phyloP scores from a whole-genome alignment of 2,329 filamentous ascomycete genomes.

The Alternaria conjuncta region DNA sequence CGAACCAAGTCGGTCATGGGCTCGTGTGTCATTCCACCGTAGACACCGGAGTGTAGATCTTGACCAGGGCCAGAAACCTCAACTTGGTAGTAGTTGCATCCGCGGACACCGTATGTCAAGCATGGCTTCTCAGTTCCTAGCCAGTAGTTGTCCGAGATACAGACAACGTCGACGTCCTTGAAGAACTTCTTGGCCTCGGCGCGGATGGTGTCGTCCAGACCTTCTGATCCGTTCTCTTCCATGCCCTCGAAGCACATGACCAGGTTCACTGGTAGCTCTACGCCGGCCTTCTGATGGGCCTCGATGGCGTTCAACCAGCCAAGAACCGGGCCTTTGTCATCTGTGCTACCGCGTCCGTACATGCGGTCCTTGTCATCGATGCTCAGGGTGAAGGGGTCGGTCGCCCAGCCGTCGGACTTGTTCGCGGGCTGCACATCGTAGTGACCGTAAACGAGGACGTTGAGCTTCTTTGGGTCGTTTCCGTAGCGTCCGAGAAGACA shows the following conservation, averaged over 20 bases:
- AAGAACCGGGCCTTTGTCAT: conserved; percentile 96
- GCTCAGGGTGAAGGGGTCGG: conserved; percentile 87
- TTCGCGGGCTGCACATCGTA: conserved; percentile 98
- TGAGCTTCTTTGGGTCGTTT: conserved; percentile 88
- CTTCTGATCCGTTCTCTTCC: conserved; percentile 98
- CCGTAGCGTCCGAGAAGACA: conserved; percentile 93
- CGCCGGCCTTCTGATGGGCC: conserved; percentile 90
- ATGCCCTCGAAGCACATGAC: conserved; percentile 99
- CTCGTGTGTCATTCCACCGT: conserved; percentile 94
- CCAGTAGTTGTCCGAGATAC: conserved; percentile 99
- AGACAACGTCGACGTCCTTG: conserved; percentile 92
- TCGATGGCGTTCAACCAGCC: conserved; percentile 99
- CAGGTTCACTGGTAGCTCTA: conserved; percentile 96
- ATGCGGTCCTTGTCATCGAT: conserved; percentile 92
- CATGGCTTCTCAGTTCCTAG: conserved; percentile 98
- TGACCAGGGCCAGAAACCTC: conserved; percentile 89
- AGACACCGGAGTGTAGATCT: conserved; percentile 95
- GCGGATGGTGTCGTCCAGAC: conserved; percentile 91
- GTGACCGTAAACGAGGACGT: conserved; percentile 95
- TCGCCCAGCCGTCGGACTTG: conserved; percentile 93
- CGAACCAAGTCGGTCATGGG: conserved; percentile 96
- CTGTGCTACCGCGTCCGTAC: conserved; percentile 93
- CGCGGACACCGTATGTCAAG: conserved; percentile 93
- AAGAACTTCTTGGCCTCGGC: conserved; percentile 93
- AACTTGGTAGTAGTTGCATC: conserved; percentile 97